These are phyloP conservation scores for Scheffersomyces amazonensis DNA, from an alignment of 805 yeast genomes.

Conservation along the genomic window DNA sequence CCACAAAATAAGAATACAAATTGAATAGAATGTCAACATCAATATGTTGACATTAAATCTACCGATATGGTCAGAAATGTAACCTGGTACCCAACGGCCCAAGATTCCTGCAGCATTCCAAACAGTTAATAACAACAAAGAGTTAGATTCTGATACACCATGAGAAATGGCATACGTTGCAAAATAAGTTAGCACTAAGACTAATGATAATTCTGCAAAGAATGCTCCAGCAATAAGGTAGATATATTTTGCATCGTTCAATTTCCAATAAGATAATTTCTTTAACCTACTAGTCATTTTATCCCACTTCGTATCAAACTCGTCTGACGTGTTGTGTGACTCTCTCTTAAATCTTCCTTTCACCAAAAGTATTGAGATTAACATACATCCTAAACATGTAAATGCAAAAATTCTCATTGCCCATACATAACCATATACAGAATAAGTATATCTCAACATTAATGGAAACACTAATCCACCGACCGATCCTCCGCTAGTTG, in stretches of 20 bases:
- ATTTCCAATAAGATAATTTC: constrained; percentile 6
- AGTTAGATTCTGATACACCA: constrained; percentile 24
- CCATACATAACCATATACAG: constrained; percentile 54
- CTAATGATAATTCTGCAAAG: constrained; percentile 25
- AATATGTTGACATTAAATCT: constrained; percentile 28
- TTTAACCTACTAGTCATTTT: constrained; percentile 3
- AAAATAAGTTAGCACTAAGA: constrained; percentile 28
- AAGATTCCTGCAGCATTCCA: constrained; percentile 30
- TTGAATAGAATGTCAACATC: constrained; percentile 23
- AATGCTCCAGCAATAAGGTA: constrained; percentile 29
- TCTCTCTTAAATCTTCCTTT: constrained; percentile 21
- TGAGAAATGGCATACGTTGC: constrained; percentile 32
- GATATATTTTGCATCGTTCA: constrained; percentile 20
- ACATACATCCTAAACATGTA: constrained; percentile 22
- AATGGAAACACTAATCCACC: constrained; percentile 66
- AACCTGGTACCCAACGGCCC: constrained; percentile 33
- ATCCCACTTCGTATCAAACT: constrained; percentile 3
- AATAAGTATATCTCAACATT: constrained; percentile 44
- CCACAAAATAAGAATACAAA: constrained; percentile 29
- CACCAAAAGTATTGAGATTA: constrained; percentile 19
- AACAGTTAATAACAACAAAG: constrained; percentile 24
- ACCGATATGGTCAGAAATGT: constrained; percentile 24
- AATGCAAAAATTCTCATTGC: constrained; percentile 49
- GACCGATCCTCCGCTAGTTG: constrained; percentile 64
- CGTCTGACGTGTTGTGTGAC: background rate